Conservation (phyloP, 2,329 filamentous ascomycete species). For the Byssothecium circinans region DNA sequence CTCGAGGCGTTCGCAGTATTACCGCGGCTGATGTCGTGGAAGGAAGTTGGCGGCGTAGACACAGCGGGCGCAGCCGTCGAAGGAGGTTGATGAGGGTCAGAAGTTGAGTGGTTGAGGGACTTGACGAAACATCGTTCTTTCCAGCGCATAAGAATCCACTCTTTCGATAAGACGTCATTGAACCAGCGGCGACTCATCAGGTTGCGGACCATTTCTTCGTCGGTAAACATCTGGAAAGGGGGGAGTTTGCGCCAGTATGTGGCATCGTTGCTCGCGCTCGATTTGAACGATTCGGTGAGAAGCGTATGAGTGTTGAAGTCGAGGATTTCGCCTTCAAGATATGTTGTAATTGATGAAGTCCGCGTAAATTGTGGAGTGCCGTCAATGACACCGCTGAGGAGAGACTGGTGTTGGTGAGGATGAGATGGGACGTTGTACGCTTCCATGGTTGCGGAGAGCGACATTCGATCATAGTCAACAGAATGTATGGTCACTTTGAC, state of each 20-base stretch:
- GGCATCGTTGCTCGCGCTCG: slow-evolving; percentile 49
- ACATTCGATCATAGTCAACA: slow-evolving; percentile 63
- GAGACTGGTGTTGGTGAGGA: slow-evolving; percentile 32
- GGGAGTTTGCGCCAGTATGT: slow-evolving; percentile 54
- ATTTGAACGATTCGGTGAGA: slow-evolving; percentile 53
- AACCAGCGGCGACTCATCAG: slow-evolving; percentile 47
- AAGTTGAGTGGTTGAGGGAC: slow-evolving; percentile 24
- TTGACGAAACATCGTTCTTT: slow-evolving; percentile 56
- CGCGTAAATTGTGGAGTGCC: slow-evolving; percentile 23
- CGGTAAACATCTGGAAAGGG: slow-evolving; percentile 45
- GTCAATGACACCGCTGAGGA: slow-evolving; percentile 22
- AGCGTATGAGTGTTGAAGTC: slow-evolving; percentile 59
- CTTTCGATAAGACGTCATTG: slow-evolving; percentile 40
- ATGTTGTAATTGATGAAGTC: slow-evolving; percentile 61
- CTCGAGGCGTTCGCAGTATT: background rate
- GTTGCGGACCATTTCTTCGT: slow-evolving; percentile 47
- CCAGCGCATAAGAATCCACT: slow-evolving; percentile 61
- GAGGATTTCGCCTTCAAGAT: slow-evolving; percentile 69
- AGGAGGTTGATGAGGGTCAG: slow-evolving; percentile 16
- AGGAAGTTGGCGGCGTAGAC: slow-evolving; percentile 1
- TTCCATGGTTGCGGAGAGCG: slow-evolving; percentile 68
- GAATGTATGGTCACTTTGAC: slow-evolving; percentile 67
- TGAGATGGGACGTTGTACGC: slow-evolving; percentile 66
- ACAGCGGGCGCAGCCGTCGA: slow-evolving; percentile 5
- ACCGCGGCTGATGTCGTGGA: slow-evolving; percentile 1